phyloP scores from a whole-genome alignment of 2,329 filamentous ascomycete genomes.

The Fusarium bulbicola region DNA sequence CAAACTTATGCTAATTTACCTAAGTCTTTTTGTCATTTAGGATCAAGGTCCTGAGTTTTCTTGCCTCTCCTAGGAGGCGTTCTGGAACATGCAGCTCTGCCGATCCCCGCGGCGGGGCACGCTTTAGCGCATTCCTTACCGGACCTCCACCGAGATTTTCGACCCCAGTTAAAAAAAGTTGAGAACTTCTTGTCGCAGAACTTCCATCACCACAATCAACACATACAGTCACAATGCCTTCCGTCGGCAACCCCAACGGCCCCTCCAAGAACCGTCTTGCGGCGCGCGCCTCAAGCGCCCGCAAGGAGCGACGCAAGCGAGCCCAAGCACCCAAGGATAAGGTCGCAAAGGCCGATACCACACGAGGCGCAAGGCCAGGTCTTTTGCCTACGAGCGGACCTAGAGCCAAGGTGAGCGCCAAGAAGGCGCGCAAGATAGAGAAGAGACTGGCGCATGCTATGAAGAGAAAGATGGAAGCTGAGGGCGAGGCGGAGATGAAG shows the following conservation, averaged over 20 bases:
- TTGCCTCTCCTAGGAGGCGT: neutral
- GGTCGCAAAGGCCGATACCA: conserved; percentile 54
- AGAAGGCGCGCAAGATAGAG: conserved; percentile 66
- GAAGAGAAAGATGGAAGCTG: conserved; percentile 60
- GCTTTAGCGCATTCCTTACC: conserved; percentile 17
- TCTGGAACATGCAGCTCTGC: conserved; percentile 20
- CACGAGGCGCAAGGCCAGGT: conserved; percentile 61
- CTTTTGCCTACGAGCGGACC: conserved; percentile 66
- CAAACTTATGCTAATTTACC: too few species aligned
- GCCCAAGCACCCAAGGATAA: conserved; percentile 50
- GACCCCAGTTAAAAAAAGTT: conserved; percentile 28
- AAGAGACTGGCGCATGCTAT: conserved; percentile 62
- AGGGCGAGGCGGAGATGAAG: conserved; percentile 61
- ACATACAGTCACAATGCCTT: conserved; percentile 54
- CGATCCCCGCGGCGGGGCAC: conserved; percentile 26
- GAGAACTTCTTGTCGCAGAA: conserved; percentile 19
- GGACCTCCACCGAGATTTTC: conserved; percentile 31
- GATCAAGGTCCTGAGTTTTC: too few species aligned
- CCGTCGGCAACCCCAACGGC: conserved; percentile 67
- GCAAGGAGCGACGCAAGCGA: conserved; percentile 55
- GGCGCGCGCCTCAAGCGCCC: conserved; percentile 55
- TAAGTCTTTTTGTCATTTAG: too few species aligned
- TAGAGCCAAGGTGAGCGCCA: conserved; percentile 59
- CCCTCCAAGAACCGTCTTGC: conserved; percentile 63
- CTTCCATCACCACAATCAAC: conserved; percentile 5